phyloP scores from a whole-genome alignment of 2,329 filamentous ascomycete species.

The Ophiostoma tasmaniense region DNA sequence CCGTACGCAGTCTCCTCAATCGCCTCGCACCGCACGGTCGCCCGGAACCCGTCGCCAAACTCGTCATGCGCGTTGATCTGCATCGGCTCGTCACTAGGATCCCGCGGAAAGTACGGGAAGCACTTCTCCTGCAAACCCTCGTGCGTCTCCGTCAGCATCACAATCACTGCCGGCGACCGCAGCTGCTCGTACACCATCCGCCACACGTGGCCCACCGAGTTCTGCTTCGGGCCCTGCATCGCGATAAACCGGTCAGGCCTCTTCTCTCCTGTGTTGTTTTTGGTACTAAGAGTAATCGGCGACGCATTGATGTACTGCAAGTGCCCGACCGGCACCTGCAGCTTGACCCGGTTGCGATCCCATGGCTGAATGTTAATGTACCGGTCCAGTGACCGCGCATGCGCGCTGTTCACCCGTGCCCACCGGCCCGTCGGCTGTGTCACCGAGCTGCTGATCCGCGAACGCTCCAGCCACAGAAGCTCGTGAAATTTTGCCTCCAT shows the following conservation, averaged over 20 bases:
- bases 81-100: conserved; percentile 39
- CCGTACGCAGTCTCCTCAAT: conserved; percentile 45
- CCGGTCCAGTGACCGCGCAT: conserved; percentile 61
- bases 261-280: conserved; percentile 16
- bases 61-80: conserved; percentile 56
- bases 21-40: conserved; percentile 59
- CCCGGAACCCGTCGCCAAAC: conserved; percentile 59
- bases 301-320: conserved; percentile 81
- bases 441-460: conserved; percentile 35
- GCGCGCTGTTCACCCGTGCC: conserved; percentile 46
- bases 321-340: conserved; percentile 65
- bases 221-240: conserved; percentile 79
- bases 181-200: conserved; percentile 86
- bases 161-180: conserved; percentile 65
- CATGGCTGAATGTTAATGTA: conserved; percentile 88
- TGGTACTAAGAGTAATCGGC: conserved; percentile 47
- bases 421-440: conserved; percentile 33
- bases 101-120: conserved; percentile 72
- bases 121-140: conserved; percentile 77
- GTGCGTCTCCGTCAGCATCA: conserved; percentile 88
- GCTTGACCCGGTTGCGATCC: conserved; percentile 73
- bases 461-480: conserved; percentile 44
- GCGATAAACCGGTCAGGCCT: conserved; percentile 66
- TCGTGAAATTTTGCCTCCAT: conserved; percentile 45
- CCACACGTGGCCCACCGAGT: conserved; percentile 77